phyloP scores from a whole-genome alignment of 2,329 filamentous ascomycete genomes.

The Colletotrichum falcatum region DNA sequence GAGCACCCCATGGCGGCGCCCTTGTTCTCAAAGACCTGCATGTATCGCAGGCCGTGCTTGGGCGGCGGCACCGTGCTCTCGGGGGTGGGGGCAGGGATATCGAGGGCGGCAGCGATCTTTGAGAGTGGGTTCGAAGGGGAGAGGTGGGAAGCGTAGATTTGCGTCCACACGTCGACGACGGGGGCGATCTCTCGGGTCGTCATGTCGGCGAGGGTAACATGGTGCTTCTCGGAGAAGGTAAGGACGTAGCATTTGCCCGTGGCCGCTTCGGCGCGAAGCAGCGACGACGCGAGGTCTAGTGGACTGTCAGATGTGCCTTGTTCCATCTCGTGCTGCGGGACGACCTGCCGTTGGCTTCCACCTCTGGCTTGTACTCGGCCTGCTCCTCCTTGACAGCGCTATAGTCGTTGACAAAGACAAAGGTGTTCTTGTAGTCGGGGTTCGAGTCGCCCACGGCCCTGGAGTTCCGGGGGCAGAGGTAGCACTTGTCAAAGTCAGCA shows the following conservation, averaged over 20 bases:
- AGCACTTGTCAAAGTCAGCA: conserved; percentile 71
- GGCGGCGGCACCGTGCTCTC: conserved; percentile 62
- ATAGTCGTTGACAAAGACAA: conserved; percentile 97
- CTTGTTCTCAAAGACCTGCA: conserved; percentile 99
- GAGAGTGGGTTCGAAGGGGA: conserved; percentile 76
- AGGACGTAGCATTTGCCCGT: conserved; percentile 98
- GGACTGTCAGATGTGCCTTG: not conserved
- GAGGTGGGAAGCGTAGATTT: conserved; percentile 86
- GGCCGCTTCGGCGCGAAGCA: conserved; percentile 86
- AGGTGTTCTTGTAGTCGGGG: conserved; percentile 87
- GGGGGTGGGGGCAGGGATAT: conserved; percentile 53
- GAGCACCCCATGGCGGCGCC: conserved; percentile 98
- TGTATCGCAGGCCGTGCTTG: conserved; percentile 87
- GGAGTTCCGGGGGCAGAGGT: conserved; percentile 91
- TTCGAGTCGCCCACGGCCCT: conserved; percentile 89
- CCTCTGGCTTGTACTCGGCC: conserved; percentile 73
- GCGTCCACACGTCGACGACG: conserved; percentile 90
- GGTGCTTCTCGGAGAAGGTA: conserved; percentile 91
- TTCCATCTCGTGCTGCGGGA: accelerated
- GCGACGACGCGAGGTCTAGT: conserved; percentile 77
- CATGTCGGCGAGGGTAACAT: conserved; percentile 94
- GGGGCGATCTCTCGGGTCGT: conserved; percentile 79
- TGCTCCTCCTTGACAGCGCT: conserved; percentile 96
- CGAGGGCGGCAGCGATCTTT: conserved; percentile 53
- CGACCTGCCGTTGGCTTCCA: conserved; percentile 52